These are phyloP conservation scores for Arctium minus DNA, from an alignment of 129 eudicot genomes.

Conservation along the genomic window DNA sequence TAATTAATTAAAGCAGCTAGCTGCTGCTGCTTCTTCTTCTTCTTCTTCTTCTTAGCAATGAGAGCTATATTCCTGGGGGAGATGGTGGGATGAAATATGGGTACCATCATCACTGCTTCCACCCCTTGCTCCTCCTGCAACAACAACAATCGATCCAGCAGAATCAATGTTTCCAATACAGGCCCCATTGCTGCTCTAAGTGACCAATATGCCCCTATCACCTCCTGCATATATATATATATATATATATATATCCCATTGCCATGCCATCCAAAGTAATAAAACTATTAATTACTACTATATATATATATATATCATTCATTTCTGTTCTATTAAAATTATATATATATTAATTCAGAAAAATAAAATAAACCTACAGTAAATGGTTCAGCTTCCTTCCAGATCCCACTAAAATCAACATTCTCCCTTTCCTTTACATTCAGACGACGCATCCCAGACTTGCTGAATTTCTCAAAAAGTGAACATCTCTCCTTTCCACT, in stretches of 20 bases:
- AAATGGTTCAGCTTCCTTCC: slow-evolving; percentile 70
- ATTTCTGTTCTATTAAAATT: no score
- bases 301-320: no score
- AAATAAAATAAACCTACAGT: slow-evolving; percentile 34
- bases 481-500: slow-evolving; percentile 7
- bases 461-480: slow-evolving; percentile 61
- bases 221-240: slow-evolving; percentile 37
- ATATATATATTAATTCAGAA: not conserved
- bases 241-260: not conserved
- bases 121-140: slow-evolving; percentile 69
- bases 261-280: not conserved
- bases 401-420: slow-evolving; percentile 43
- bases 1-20: no score
- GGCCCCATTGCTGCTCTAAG: slow-evolving; percentile 84
- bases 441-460: slow-evolving; percentile 63
- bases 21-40: slow-evolving; percentile 4
- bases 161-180: slow-evolving; percentile 69
- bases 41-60: slow-evolving; percentile 57
- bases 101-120: slow-evolving; percentile 42
- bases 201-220: slow-evolving; percentile 90
- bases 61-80: slow-evolving; percentile 88
- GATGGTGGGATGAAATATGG: slow-evolving; percentile 69
- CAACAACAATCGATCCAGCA: slow-evolving; percentile 73
- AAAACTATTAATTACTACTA: no score
- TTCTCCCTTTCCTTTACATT: slow-evolving; percentile 39